Conservation (phyloP, 371 early-diverging fungal species). For the Cladochytrium tenue region DNA sequence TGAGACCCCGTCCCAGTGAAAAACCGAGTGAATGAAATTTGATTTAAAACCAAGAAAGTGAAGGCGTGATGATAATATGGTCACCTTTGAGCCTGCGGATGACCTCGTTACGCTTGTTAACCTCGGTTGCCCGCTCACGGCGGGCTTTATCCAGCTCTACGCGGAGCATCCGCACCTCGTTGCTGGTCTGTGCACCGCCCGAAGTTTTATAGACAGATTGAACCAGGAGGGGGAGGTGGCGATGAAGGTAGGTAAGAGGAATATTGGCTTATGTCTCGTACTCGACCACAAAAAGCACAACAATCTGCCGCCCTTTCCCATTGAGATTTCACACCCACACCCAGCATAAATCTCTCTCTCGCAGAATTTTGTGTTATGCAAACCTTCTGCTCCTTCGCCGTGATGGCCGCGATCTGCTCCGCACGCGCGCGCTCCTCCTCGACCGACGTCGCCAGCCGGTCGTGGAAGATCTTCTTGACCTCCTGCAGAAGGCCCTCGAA, state of each 20-base stretch:
- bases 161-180: constrained; percentile 42
- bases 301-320: no score
- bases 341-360: no score
- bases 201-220: background rate
- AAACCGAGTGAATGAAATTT: no score
- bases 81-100: constrained; percentile 56
- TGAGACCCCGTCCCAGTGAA: background rate
- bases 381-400: constrained; percentile 56
- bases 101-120: constrained; percentile 53
- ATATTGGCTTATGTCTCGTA: no score
- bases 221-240: no score
- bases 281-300: no score
- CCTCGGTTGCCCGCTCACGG: constrained; percentile 42
- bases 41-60: no score
- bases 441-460: constrained; percentile 44
- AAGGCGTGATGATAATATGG: background rate
- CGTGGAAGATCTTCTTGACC: constrained; percentile 45
- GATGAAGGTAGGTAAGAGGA: no score
- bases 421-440: constrained; percentile 52
- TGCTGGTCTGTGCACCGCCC: constrained; percentile 35
- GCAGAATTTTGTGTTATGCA: no score
- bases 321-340: no score
- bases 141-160: constrained; percentile 54
- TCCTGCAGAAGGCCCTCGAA: constrained; percentile 47
- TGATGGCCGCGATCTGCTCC: constrained; percentile 46